Percentiles rank a stretch among this genome's conserved stretches.
phyloP scores from a whole-genome alignment of 1,284 basidiomycete genomes.

The Erythrobasidium hasegawianum region DNA sequence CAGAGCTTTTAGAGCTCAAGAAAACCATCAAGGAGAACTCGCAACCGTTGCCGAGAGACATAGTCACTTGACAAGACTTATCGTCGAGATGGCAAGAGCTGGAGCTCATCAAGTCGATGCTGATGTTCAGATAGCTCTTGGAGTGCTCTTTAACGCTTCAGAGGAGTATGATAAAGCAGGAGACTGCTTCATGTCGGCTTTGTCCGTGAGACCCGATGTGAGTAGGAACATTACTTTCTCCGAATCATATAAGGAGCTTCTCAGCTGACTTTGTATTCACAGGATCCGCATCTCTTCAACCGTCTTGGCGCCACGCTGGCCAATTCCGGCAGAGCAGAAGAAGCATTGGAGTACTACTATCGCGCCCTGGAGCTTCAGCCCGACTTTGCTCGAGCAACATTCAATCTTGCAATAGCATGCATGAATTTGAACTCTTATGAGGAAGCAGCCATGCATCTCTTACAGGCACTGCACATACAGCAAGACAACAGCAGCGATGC shows the following conservation, averaged over 20 bases:
- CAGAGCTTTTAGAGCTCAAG: conserved; percentile 50
- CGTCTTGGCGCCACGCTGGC: conserved; percentile 93
- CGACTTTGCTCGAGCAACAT: conserved; percentile 75
- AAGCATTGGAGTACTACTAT: conserved; percentile 85
- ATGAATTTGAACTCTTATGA: conserved; percentile 61
- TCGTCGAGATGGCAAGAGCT: conserved; percentile 50
- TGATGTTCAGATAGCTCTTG: conserved; percentile 92
- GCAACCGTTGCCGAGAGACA: conserved; percentile 40
- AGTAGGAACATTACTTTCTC: conserved; percentile 42
- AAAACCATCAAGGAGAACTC: neutral
- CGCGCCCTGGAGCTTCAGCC: conserved; percentile 86
- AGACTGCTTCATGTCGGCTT: conserved; percentile 87
- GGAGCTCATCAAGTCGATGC: conserved; percentile 60
- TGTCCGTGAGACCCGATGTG: conserved; percentile 81
- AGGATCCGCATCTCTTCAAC: conserved; percentile 96
- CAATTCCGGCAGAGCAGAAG: conserved; percentile 71
- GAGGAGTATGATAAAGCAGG: conserved; percentile 91
- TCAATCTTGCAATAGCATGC: conserved; percentile 10
- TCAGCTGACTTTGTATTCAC: conserved; percentile 5
- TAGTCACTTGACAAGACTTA: conserved; percentile 45
- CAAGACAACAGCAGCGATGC: conserved; percentile 60
- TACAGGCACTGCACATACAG: conserved; percentile 79
- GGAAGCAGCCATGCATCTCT: conserved; percentile 75
- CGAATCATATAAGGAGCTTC: too few species aligned
- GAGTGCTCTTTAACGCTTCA: conserved; percentile 84